phyloP scores from a whole-genome alignment of 345 rosid species.

The Gossypium bickii region DNA sequence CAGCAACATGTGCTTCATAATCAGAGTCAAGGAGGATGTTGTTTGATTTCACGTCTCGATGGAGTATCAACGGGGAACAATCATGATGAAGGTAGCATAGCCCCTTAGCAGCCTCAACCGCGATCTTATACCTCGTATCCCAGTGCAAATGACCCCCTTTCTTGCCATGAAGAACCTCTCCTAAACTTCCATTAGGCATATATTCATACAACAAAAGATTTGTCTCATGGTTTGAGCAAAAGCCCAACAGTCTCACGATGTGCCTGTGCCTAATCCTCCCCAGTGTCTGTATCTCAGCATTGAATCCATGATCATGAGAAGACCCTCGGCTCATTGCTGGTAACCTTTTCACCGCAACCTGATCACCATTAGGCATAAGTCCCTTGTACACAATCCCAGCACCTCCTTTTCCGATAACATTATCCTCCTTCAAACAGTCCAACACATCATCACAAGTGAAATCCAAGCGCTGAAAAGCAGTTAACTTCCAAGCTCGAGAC shows the following conservation, averaged over 20 bases:
- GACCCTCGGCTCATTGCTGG: conserved; percentile 82
- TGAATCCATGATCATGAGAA: conserved; percentile 93
- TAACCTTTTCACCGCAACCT: conserved; percentile 75
- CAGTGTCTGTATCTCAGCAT: conserved; percentile 89
- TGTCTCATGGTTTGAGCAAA: conserved; percentile 87
- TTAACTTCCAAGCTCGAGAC: conserved; percentile 80
- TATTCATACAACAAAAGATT: conserved; percentile 85
- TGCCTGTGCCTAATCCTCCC: conserved; percentile 86
- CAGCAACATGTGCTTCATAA: conserved; percentile 93
- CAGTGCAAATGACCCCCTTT: conserved; percentile 90
- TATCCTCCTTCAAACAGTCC: conserved; percentile 82
- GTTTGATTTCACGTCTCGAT: conserved; percentile 83
- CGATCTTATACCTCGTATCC: conserved; percentile 81
- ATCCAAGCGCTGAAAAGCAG: conserved; percentile 95
- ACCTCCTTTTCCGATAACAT: conserved; percentile 90
- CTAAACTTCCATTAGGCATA: conserved; percentile 90
- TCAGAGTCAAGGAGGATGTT: conserved; percentile 75
- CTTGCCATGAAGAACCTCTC: conserved; percentile 85
- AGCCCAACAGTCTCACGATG: conserved; percentile 75
- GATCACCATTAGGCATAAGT: conserved; percentile 68
- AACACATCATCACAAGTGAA: conserved; percentile 78
- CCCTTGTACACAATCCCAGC: conserved; percentile 92
- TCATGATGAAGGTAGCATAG: conserved; percentile 88
- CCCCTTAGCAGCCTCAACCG: conserved; percentile 84
- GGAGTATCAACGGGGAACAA: conserved; percentile 84